A percentile compares a stretch with the other conserved stretches of the same genome.
Conservation (phyloP, 2,329 filamentous ascomycete genomes). For the Cladosporium sp. region DNA sequence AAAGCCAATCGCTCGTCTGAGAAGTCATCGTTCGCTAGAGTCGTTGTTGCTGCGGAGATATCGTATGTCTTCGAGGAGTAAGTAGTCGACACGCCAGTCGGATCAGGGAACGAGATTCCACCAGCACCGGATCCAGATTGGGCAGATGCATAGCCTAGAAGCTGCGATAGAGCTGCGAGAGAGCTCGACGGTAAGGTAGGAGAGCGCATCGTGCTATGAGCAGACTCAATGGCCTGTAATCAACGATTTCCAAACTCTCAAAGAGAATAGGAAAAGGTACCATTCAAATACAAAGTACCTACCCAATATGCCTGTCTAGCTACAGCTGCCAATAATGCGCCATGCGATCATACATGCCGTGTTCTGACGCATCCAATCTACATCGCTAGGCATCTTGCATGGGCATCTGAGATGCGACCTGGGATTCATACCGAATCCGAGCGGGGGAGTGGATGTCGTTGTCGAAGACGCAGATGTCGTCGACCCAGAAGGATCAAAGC, state of each 20-base stretch:
- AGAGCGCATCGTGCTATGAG: not conserved
- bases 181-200: not conserved
- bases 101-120: slow-evolving; percentile 34
- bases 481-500: not conserved
- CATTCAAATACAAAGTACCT: slow-evolving; percentile 10
- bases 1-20: slow-evolving; percentile 50
- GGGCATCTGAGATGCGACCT: not conserved
- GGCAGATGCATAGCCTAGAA: not conserved
- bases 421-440: not conserved
- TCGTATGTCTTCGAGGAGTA: slow-evolving; percentile 44
- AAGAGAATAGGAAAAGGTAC: not conserved
- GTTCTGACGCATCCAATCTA: not conserved
- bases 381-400: slow-evolving; percentile 5
- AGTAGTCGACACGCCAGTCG: slow-evolving; percentile 33
- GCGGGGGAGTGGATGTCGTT: slow-evolving; percentile 11
- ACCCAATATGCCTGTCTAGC: not conserved
- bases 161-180: not conserved
- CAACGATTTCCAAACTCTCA: not conserved
- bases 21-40: slow-evolving; percentile 48
- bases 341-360: slow-evolving; percentile 11
- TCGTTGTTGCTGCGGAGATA: slow-evolving; percentile 47
- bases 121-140: slow-evolving; percentile 1
- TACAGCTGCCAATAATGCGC: slow-evolving; percentile 1
- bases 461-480: not conserved
- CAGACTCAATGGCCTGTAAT: not conserved